Percentiles rank a stretch among this genome's conserved stretches.
phyloP scores from a whole-genome alignment of 2,329 filamentous ascomycete species.

The Alternaria rosae region DNA sequence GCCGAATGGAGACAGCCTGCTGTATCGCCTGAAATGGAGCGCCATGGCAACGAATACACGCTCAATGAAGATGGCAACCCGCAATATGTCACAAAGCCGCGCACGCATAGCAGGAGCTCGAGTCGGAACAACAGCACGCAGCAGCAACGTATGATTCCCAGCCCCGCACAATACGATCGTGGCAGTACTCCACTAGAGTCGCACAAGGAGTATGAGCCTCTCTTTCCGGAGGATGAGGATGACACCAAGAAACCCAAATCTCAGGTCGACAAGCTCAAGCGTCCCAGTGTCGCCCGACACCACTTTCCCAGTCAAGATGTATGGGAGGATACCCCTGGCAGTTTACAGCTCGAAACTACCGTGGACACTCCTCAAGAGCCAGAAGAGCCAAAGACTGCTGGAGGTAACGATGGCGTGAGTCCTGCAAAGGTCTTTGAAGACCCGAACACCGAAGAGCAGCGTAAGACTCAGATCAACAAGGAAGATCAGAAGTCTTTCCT shows the following conservation, averaged over 20 bases:
- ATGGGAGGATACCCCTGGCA: slow-evolving; percentile 95
- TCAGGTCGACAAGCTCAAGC: slow-evolving; percentile 64
- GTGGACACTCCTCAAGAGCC: slow-evolving; percentile 80
- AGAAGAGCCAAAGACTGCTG: slow-evolving; percentile 54
- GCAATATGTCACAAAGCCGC: slow-evolving; percentile 58
- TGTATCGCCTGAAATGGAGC: slow-evolving; percentile 72
- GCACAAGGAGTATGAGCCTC: slow-evolving; percentile 91
- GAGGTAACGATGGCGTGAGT: slow-evolving; percentile 46
- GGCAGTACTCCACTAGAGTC: slow-evolving; percentile 77
- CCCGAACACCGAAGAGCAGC: slow-evolving; percentile 60
- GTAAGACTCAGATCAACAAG: slow-evolving; percentile 53
- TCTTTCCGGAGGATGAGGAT: slow-evolving; percentile 82
- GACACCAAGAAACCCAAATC: slow-evolving; percentile 61
- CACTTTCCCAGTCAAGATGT: slow-evolving; percentile 95
- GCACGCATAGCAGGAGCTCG: slow-evolving; percentile 59
- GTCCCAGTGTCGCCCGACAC: slow-evolving; percentile 57
- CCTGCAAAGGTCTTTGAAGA: slow-evolving; percentile 52
- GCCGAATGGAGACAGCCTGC: slow-evolving; percentile 78
- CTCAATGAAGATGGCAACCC: slow-evolving; percentile 50
- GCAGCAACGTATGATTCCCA: slow-evolving; percentile 52
- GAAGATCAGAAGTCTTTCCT: slow-evolving; percentile 55
- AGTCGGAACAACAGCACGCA: slow-evolving; percentile 65
- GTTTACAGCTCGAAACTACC: slow-evolving; percentile 76
- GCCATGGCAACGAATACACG: slow-evolving; percentile 64
- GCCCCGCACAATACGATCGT: slow-evolving; percentile 58